Evolutionary conservation across 2,329 filamentous ascomycete species (phyloP), one percentile per base, ranked within the genome.

Genomic region (Lasiodiplodia citricola): DNA sequence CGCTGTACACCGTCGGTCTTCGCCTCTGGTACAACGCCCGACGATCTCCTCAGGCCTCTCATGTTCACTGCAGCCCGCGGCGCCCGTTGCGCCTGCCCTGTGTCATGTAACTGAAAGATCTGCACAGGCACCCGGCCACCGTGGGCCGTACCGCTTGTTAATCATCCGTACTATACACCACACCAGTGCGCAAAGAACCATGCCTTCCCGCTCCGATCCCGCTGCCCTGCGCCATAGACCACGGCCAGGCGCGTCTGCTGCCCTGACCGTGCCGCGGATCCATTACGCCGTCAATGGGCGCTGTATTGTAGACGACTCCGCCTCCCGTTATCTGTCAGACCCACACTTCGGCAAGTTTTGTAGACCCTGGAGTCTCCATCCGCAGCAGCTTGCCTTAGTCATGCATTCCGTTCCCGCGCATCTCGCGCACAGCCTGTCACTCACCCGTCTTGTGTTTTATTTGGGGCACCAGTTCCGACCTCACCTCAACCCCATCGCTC

Each of bases 101-200:
- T 64, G 37, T 62, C 57, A 10, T 18, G 57, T 38, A 28, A 7
- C 21, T 8, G 16, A 25, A 21, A 16, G 60, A 64, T 64, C 60
- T 52, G 38, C 60, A 6, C n/a, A 60, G 57, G 57, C 57, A 47
- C 57, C 57, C 57, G 57, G 21, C 44, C 37, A 23, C 25, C 47
- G 60, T 52, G 60, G 60, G 44, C 60, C 60, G 60, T 64, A 52
- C 60, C 60, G 60, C 41, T 52, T 28, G 60, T 64, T n/a, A 64
- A 64, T 64, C 60, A 51, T 38, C 44, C 44, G 37, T 21, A 28
- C 10, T 54, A 16, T 16, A 37, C 38, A 31, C 55, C 14, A 10
- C 35, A 10, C 58, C 7, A 51, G 21, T 16, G 13, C 25, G 21
- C 41, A 31, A 25, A 8, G 13, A 35, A 23, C 60, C 60, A 52